Evolutionary conservation across 305 asterid genomes (phyloP).

Genomic region (Fraxinus sp.): DNA sequence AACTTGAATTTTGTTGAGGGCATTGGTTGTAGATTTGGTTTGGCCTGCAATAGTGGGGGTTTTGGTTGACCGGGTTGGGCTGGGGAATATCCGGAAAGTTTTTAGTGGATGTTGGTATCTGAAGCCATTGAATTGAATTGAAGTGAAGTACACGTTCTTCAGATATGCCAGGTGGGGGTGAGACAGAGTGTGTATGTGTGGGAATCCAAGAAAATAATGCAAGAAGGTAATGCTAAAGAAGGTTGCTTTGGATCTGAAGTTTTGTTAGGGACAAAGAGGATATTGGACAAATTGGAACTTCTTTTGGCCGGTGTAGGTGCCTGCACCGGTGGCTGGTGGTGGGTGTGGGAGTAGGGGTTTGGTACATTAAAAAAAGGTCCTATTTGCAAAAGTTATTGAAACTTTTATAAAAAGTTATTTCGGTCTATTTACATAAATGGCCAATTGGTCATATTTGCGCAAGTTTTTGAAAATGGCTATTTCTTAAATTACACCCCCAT

Average conservation of each 20-base stretch:
- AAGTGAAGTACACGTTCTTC: neutral
- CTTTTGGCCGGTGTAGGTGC: neutral
- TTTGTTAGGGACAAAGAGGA: constrained; percentile 15
- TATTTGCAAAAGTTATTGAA: neutral
- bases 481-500: neutral
- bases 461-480: neutral
- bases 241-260: constrained; percentile 29
- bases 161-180: neutral
- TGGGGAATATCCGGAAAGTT: constrained; percentile 31
- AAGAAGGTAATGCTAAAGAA: neutral
- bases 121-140: constrained; percentile 48
- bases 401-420: neutral
- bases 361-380: neutral
- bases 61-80: constrained; percentile 16
- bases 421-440: neutral
- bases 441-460: neutral
- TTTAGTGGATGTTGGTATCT: constrained; percentile 25
- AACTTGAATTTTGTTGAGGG: neutral
- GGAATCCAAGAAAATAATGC: constrained; percentile 32
- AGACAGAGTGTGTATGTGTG: constrained; percentile 4
- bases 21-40: neutral
- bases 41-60: constrained; percentile 8
- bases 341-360: neutral
- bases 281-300: neutral
- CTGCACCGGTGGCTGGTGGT: neutral